Base-by-base conservation (phyloP, 345 rosid genomes). In the Brassica nigra region DNA sequence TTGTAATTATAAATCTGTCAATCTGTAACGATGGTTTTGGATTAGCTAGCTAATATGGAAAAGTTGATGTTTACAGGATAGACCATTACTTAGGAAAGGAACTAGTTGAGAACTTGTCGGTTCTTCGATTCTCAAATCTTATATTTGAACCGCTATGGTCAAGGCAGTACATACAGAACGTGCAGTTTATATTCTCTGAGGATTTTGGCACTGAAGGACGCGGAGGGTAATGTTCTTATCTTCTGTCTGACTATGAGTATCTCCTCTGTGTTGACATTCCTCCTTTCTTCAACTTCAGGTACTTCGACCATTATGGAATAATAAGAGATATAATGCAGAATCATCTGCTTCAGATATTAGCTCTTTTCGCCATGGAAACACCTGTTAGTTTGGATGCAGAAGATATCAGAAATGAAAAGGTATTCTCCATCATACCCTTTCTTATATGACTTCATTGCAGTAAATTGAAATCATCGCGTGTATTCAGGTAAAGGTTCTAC, bases 141-240 rank as follows among this genome's bases (percentile, higher is more conserved):
- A 95, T 95, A 75, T 95, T 95, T 20, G 99, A 93, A 71, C 99
- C 98, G 6, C 70, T 93, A 71, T 95, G 98, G 99, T 91, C 97
- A 66, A 93, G 99, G 82, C 97, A 90, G 84, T 95, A 93, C 74
- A 95, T 95, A 54, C 85, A 94, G 78, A 93, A 89, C 64, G 98
- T 95, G 33, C 99, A 95, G 76, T 80, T 95, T 27, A 88, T 93
- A 81, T 95, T 95, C 81, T 95, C 99, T 23, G 98, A 93, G 86
- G 96, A 95, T 85, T 95, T 95, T 54, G 99, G 99, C 80, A 95
- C 99, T 2, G 96, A 95, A 87, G 99, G 99, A 64, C 98, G 98
- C 16, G 98, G 99, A 84, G 99, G 99, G 99, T 94, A 88, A 71
- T 72, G 9, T 42, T 76, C 34, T 77, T 81, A 55, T 76, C 10